Conservation (phyloP, 805 yeast species). For the Metschnikowia bowlesiae region DNA sequence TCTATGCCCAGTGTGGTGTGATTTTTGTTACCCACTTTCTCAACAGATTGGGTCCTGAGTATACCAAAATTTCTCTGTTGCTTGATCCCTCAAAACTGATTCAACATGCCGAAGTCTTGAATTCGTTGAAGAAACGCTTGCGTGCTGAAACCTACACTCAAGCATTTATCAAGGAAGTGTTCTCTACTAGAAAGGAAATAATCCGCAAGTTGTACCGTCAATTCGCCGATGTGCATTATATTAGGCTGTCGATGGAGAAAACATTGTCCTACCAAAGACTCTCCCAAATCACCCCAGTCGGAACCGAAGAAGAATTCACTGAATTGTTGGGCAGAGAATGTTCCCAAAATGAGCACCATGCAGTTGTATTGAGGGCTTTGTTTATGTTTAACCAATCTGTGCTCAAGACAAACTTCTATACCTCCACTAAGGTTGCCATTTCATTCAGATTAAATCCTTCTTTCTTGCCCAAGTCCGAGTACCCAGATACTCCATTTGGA, state of each 20-base stretch:
- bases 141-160: constrained; percentile 92
- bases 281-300: constrained; percentile 69
- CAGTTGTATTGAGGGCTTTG: constrained; percentile 75
- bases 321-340: constrained; percentile 60
- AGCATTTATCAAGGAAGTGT: constrained; percentile 72
- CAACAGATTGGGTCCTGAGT: constrained; percentile 91
- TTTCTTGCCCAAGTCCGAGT: constrained; percentile 79
- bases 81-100: constrained; percentile 59
- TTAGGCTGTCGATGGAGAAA: constrained; percentile 61
- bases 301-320: constrained; percentile 71
- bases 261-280: constrained; percentile 87
- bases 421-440: constrained; percentile 90
- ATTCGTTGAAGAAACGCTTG: constrained; percentile 78
- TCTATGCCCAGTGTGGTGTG: constrained; percentile 90
- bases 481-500: constrained; percentile 90
- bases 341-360: constrained; percentile 76
- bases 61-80: constrained; percentile 60
- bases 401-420: constrained; percentile 89
- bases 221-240: constrained; percentile 88
- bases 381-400: constrained; percentile 81
- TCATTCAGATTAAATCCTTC: constrained; percentile 87
- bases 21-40: constrained; percentile 92
- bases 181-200: constrained; percentile 63
- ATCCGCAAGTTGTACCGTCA: constrained; percentile 82
- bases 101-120: constrained; percentile 70